These are phyloP conservation scores for Calocybe indica DNA, from an alignment of 768 basidiomycete genomes.

Conservation along the genomic window DNA sequence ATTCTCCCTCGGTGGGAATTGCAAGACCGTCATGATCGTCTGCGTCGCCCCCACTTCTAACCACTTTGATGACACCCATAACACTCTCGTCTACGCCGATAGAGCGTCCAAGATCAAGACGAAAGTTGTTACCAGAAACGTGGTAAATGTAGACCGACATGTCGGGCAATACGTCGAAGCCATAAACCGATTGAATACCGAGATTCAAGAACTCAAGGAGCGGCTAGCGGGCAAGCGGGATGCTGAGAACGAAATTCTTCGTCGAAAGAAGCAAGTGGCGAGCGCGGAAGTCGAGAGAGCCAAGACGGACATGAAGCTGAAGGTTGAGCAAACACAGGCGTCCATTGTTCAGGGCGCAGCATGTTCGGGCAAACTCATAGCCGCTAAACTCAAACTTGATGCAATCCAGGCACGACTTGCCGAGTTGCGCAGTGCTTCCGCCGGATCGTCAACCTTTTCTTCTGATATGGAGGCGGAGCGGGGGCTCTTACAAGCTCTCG, in stretches of 20 bases:
- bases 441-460: slow-evolving; percentile 32
- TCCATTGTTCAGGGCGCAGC: slow-evolving; percentile 72
- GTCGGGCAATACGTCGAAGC: slow-evolving; percentile 95
- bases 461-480: slow-evolving; percentile 70
- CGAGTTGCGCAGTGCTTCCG: slow-evolving; percentile 39
- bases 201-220: slow-evolving; percentile 82
- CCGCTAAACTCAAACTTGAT: slow-evolving; percentile 63
- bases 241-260: slow-evolving; percentile 55
- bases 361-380: slow-evolving; percentile 64
- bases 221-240: slow-evolving; percentile 71
- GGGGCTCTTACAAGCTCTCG: slow-evolving; percentile 59
- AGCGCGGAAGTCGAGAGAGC: slow-evolving; percentile 68
- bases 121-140: slow-evolving; percentile 91
- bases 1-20: slow-evolving; percentile 97
- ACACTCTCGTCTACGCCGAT: slow-evolving; percentile 96
- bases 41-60: slow-evolving; percentile 92
- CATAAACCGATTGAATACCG: slow-evolving; percentile 80
- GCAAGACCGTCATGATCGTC: slow-evolving; percentile 99
- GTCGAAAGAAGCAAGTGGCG: slow-evolving; percentile 67
- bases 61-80: slow-evolving; percentile 98
- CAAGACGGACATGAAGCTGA: slow-evolving; percentile 63
- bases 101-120: slow-evolving; percentile 98
- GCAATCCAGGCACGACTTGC: slow-evolving; percentile 58
- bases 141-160: slow-evolving; percentile 91
- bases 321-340: slow-evolving; percentile 63